phyloP scores from a whole-genome alignment of 768 basidiomycete genomes.

The Boletus sp. region DNA sequence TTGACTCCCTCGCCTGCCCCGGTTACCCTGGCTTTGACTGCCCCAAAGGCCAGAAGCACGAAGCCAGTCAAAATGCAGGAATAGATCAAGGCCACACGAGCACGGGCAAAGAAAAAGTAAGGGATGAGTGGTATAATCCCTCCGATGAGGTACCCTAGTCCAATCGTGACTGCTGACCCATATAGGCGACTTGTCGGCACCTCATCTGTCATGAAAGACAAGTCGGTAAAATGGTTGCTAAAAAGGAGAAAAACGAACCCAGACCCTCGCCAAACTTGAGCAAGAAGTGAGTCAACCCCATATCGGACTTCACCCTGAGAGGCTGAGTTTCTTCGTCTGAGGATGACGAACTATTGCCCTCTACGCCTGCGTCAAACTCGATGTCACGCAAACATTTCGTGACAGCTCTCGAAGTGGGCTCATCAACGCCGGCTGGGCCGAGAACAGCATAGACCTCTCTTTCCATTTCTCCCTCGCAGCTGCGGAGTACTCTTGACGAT shows the following conservation, averaged over 20 bases:
- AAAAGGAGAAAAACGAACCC: conserved; percentile 44
- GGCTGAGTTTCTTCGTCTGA: conserved; percentile 54
- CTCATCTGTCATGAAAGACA: conserved; percentile 58
- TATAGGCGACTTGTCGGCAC: conserved; percentile 81
- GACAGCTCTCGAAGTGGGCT: conserved; percentile 72
- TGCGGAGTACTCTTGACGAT: conserved; percentile 76
- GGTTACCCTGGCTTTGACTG: conserved; percentile 83
- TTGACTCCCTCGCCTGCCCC: conserved; percentile 64
- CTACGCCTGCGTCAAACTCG: conserved; percentile 43
- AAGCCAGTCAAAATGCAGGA: conserved; percentile 80
- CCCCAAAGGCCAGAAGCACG: conserved; percentile 86
- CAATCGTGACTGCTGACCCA: conserved; percentile 91
- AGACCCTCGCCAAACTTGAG: conserved; percentile 95
- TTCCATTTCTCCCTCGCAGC: conserved; percentile 94
- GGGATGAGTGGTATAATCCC: conserved; percentile 91
- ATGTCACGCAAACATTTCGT: conserved; percentile 69
- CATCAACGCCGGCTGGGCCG: conserved; percentile 86
- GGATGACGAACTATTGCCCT: conserved; percentile 12
- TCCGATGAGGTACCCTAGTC: conserved; percentile 89
- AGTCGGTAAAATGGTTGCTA: background rate
- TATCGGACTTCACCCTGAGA: conserved; percentile 67
- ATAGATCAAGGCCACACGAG: conserved; percentile 65
- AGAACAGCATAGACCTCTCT: conserved; percentile 88
- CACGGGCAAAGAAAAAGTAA: conserved; percentile 82
- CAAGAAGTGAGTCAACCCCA: conserved; percentile 90